Evolutionary conservation across 1,139 yeast species (phyloP), one percentile per base, ranked within the genome.

Genomic region (Candida neerlandica): DNA sequence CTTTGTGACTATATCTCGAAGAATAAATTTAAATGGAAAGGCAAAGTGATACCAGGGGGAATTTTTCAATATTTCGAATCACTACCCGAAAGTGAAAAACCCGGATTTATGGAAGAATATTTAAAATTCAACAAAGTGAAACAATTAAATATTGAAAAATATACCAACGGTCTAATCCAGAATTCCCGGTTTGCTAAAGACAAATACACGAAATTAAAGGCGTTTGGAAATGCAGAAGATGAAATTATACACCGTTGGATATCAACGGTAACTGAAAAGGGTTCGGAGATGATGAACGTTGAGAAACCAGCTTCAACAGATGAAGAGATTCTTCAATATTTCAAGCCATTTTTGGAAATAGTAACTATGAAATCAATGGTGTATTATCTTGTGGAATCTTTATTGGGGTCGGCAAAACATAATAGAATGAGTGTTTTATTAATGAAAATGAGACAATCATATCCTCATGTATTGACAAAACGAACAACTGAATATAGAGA

Each of bases 61-160:
- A 7, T 50, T 4, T 51, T 39, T 38, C 41, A 49, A 14, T 49
- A n/a, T 34, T 51, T 51, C 39, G 56, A 54, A 11, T 32, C n/a
- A 1, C 23, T 55, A 14, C 37, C 48, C 0, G 39, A 33, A 0
- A 5, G 39, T 1, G 56, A 52, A 35, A 41, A 49, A 21, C 26
- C 40, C 1, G 7, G 21, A 1, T 72, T 74, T 50, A 54, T 68
- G 63, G 38, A 53, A 1, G 52, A 60, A 3, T 74, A 73, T 52
- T 52, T 56, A 15, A 41, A 50, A 5, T 65, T 60, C 54, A 70
- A 65, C 52, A 48, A 44, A 30, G 41, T 41, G 7, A 70, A 67
- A 49, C 72, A 72, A 48, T 47, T 58, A 10, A 52, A 57, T 4
- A 52, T 71, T 4, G 77, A 71, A 43, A 47, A 58, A 12, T 48